phyloP scores from a whole-genome alignment of 257 asterid species.

The Fraxinus pennsylvanica region DNA sequence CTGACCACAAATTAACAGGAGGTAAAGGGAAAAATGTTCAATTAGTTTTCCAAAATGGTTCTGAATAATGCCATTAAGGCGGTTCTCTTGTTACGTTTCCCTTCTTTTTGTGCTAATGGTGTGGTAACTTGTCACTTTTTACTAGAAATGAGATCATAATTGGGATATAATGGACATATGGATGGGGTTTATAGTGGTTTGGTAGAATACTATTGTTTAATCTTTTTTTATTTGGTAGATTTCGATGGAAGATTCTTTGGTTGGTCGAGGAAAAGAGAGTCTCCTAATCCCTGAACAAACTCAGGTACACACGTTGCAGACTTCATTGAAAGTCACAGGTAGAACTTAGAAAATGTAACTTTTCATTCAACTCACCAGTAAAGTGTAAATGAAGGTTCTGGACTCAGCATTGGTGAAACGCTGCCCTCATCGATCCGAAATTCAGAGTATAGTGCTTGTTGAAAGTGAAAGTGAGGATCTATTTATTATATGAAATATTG shows the following conservation, averaged over 20 bases:
- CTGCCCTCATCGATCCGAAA: constrained; percentile 86
- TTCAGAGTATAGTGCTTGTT: constrained; percentile 76
- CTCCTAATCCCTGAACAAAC: constrained; percentile 82
- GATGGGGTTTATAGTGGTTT: background rate
- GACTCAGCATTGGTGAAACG: constrained; percentile 62
- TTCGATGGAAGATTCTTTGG: constrained; percentile 56
- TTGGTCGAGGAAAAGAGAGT: constrained; percentile 73
- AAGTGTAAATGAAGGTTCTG: constrained; percentile 58
- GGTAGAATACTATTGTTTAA: background rate
- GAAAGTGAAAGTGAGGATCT: constrained; percentile 58
- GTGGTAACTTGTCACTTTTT: background rate
- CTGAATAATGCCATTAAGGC: background rate
- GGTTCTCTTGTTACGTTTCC: background rate
- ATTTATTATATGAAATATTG: background rate
- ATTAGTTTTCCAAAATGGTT: background rate
- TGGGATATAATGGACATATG: background rate
- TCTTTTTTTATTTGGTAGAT: constrained; percentile 42
- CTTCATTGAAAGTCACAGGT: constrained; percentile 3
- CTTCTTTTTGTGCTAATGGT: background rate
- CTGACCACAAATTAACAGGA: background rate
- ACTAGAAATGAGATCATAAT: constrained; percentile 2
- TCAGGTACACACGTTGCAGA: constrained; percentile 44
- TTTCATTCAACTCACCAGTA: constrained; percentile 23
- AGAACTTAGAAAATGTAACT: background rate
- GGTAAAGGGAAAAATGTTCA: background rate